phyloP scores from a whole-genome alignment of 75 land plant species.

The Azolla pinnata region DNA sequence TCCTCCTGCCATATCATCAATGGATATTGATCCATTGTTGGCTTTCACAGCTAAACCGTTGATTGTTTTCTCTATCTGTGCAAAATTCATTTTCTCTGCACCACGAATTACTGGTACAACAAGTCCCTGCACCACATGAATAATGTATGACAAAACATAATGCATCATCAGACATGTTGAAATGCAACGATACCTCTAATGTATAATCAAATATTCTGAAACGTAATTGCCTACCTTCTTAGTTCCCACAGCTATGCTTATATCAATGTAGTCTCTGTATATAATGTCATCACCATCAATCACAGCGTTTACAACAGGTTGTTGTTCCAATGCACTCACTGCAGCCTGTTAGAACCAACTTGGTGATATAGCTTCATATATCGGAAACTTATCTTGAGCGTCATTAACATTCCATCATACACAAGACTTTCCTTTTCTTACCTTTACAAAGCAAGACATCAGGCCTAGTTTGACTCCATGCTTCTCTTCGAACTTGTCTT shows the following conservation, averaged over 20 bases:
- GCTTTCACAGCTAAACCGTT: slow-evolving; percentile 83
- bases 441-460: slow-evolving; percentile 99
- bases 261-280: slow-evolving; percentile 88
- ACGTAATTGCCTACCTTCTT: slow-evolving; percentile 60
- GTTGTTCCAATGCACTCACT: slow-evolving; percentile 72
- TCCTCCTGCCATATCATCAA: slow-evolving; percentile 99
- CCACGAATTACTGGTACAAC: slow-evolving; percentile 91
- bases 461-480: slow-evolving; percentile 95
- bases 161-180: background rate
- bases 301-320: slow-evolving; percentile 85
- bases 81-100: slow-evolving; percentile 83
- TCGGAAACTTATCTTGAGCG: background rate
- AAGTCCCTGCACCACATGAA: slow-evolving; percentile 53
- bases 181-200: no score
- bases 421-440: slow-evolving; percentile 19
- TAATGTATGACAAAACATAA: background rate
- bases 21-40: slow-evolving; percentile 82
- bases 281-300: slow-evolving; percentile 99
- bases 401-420: background rate
- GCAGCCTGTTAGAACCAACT: slow-evolving; percentile 53
- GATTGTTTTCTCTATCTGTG: slow-evolving; percentile 85
- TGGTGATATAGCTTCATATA: background rate
- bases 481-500: slow-evolving; percentile 81
- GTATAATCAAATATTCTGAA: background rate
- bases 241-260: slow-evolving; percentile 97